Base-by-base conservation (phyloP, 2,329 filamentous ascomycete species). In the Monosporascus sp. region DNA sequence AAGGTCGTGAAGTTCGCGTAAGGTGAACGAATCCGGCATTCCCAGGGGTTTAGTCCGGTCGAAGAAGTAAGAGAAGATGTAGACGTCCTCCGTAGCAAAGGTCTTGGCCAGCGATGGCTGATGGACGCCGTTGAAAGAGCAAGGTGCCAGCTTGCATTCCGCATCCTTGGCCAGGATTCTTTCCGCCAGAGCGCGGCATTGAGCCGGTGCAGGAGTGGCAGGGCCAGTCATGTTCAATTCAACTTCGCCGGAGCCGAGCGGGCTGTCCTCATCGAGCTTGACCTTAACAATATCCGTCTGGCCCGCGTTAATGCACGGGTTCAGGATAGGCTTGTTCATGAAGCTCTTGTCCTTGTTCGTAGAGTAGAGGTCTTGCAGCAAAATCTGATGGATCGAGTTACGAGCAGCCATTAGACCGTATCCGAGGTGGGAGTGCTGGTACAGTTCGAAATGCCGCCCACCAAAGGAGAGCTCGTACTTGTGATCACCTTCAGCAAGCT, bases 31-130 rank as follows among this genome's bases (percentile, higher is more conserved):
- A 61, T 96, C 91, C n/a, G 95, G 94, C 91, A 99, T 97, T 60
- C 95, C 95, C 11, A 99, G 83, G 5, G 91, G 90, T 70, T 89
- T 83, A 24, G 89, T 95, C 65, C 95, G 92, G 77, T 99, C 94
- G 74, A 88, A 97, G 75, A 99, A 99, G 81, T 96, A 99, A 31
- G 90, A 96, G 74, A 99, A 93, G 62, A 97, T 90, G 74, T 93
- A 99, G 39, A 97, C 84, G 64, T 97, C 92, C 72, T 97, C 93
- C 57, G 81, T 82, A 25, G 89, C 77, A 65, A 99, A 99, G 0
- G 94, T 99, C 79, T 96, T 96, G 62, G 84, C 85, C 47, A 99
- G 80, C 22, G 88, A 86, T 9, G 94, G 94, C 72, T 99, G 94
- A 74, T 99, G 90, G 31, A 99, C 85, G 59, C 94, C 94, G 70